Conservation (phyloP, 2,329 filamentous ascomycete genomes). For the Calonectria leucothoes region DNA sequence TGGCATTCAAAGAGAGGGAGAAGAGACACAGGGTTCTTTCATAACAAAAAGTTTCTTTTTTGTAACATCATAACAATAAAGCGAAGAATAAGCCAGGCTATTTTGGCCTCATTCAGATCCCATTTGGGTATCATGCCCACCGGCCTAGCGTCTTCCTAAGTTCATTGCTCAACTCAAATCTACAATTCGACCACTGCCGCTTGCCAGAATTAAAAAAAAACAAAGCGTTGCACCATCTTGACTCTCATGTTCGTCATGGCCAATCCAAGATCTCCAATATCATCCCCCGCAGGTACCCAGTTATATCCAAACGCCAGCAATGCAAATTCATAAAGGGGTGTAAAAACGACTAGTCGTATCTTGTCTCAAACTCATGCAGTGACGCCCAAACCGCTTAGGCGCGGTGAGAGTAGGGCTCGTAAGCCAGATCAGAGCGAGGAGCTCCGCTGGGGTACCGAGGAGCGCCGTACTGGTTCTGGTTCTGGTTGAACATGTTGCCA, state of each 20-base stretch:
- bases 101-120: constrained; percentile 24
- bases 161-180: constrained; percentile 22
- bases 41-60: neutral
- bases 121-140: constrained; percentile 39
- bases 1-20: neutral
- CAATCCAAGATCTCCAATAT: constrained; percentile 5
- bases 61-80: constrained; percentile 23
- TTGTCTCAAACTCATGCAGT: constrained; percentile 20
- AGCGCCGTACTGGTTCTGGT: constrained; percentile 48
- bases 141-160: constrained; percentile 31
- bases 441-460: constrained; percentile 55
- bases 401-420: constrained; percentile 73
- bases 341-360: constrained; percentile 32
- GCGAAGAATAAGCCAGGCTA: constrained; percentile 12
- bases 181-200: constrained; percentile 19
- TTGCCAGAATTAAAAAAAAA: constrained; percentile 9
- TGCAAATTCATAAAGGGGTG: constrained; percentile 40
- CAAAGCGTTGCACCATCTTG: constrained; percentile 12
- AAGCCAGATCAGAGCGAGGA: constrained; percentile 64
- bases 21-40: neutral
- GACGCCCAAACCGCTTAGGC: constrained; percentile 50
- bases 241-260: constrained; percentile 14
- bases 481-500: constrained; percentile 53
- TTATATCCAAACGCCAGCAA: constrained; percentile 40
- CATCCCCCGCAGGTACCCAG: constrained; percentile 22